phyloP scores from a whole-genome alignment of 352 stramenopile species.

The Phytophthora multivora region DNA sequence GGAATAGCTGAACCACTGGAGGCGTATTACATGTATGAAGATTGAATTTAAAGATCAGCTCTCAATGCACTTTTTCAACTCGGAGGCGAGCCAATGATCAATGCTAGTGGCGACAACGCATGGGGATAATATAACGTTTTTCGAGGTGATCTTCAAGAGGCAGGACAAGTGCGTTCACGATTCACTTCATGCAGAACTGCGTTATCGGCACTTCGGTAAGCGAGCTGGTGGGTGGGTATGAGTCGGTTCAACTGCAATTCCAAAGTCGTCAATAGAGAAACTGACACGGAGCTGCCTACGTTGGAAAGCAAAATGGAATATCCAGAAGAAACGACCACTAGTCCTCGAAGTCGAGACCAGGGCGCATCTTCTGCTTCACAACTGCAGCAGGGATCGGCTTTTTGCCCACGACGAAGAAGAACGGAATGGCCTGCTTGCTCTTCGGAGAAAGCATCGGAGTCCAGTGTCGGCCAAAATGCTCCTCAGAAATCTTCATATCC shows the following conservation, averaged over 20 bases:
- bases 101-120: constrained; percentile 10
- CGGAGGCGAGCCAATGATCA: constrained; percentile 15
- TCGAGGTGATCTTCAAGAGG: constrained; percentile 12
- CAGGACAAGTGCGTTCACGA: not conserved
- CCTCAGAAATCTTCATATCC: constrained; percentile 26
- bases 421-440: constrained; percentile 19
- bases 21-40: not conserved
- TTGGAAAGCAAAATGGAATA: not conserved
- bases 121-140: constrained; percentile 16
- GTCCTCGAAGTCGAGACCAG: constrained; percentile 1
- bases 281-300: not conserved
- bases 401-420: constrained; percentile 36
- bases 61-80: constrained; percentile 15
- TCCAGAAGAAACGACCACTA: not conserved
- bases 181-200: not conserved
- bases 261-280: not conserved
- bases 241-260: no score
- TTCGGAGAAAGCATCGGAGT: constrained; percentile 27
- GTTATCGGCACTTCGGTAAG: not conserved
- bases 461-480: constrained; percentile 54
- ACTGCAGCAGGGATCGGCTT: constrained; percentile 33
- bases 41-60: constrained; percentile 1
- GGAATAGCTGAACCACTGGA: not conserved
- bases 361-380: constrained; percentile 31
- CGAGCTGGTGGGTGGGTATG: no score